Percentiles rank a stretch among this genome's conserved stretches.
phyloP scores from a whole-genome alignment of 2,329 filamentous ascomycete genomes.

The Fusarium paranaense region DNA sequence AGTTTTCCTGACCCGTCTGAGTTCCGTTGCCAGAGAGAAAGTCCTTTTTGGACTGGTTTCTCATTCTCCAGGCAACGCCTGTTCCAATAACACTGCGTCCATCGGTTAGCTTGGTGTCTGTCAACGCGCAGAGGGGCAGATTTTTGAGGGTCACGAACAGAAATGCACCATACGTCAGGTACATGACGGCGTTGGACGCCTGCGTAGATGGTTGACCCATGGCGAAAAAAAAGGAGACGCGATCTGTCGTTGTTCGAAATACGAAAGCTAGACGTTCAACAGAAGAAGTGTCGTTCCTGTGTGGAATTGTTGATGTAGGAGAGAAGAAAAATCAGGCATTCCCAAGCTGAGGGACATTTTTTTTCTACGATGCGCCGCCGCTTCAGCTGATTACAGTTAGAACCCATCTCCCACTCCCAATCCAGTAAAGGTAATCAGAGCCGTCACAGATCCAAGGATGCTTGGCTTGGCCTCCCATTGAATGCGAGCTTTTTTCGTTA shows the following conservation, averaged over 20 bases:
- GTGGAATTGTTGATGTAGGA: not conserved
- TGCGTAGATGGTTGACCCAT: slow-evolving; percentile 82
- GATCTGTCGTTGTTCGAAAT: not conserved
- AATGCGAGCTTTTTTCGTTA: slow-evolving; percentile 1
- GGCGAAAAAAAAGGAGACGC: not conserved
- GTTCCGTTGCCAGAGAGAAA: slow-evolving; percentile 83
- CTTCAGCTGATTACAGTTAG: slow-evolving; percentile 19
- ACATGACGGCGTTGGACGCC: slow-evolving; percentile 87
- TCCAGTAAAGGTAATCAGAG: slow-evolving; percentile 5
- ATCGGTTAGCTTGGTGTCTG: slow-evolving; percentile 28
- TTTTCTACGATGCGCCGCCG: slow-evolving; percentile 6
- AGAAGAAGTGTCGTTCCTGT: not conserved
- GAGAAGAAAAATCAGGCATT: slow-evolving; percentile 7
- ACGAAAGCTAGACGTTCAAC: not conserved
- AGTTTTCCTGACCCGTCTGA: slow-evolving; percentile 77
- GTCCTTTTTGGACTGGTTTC: slow-evolving; percentile 74
- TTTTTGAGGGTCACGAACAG: slow-evolving; percentile 65
- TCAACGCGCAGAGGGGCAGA: not conserved
- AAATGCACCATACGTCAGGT: slow-evolving; percentile 81
- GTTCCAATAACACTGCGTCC: slow-evolving; percentile 70
- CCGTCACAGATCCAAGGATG: slow-evolving; percentile 4
- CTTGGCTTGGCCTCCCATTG: not conserved
- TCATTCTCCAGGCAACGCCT: slow-evolving; percentile 67
- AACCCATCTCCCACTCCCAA: slow-evolving; percentile 12
- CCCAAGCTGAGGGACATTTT: not conserved